Evolutionary conservation across 1,284 basidiomycete species (phyloP), one percentile per base, ranked within the genome.

Genomic region (Polyporus tsugae): DNA sequence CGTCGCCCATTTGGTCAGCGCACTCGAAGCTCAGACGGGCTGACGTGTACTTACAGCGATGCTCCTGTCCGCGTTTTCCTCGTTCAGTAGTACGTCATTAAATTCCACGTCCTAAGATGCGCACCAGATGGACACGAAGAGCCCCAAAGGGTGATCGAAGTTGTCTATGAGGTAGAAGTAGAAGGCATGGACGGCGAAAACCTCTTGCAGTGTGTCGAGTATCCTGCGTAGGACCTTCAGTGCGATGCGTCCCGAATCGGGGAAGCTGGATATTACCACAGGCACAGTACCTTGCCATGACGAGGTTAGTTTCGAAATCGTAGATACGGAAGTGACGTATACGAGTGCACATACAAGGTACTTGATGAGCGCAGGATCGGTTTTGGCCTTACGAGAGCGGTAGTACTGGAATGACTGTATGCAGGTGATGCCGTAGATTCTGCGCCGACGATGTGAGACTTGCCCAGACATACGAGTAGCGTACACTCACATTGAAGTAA

Each of bases 361-460:
- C 7, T 55, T 55, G 52, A 33, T 35, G 0, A 55, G 9, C 15
- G 15, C 29, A 13, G 2, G 4, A 6, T 55, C 29, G 13, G 52
- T 55, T 13, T 55, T 55, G 15, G 29, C 29, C 1, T 29, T 11
- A 13, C 13, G 52, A 7, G 52, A 55, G 29, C 52, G 52, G 29
- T 55, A 55, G 29, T 55, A 55, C 52, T 55, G 52, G 17, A 55
- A 55, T 6, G 52, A 35, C 52, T 55, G 52, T 55, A 55, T 55
- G 17, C 52, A 55, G 29, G 52, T 55, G 29, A 55, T 55, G 0
- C 52, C 52, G 52, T 55, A 55, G 15, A 55, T 22, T 19, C 52
- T 55, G 6, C 52, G 5, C 29, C 15, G 52, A 3, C 3, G 1
- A 13, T 2, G 52, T 55, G 7, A 55, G 52, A 33, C 29, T 55